These are phyloP conservation scores for Gigaspora rosea DNA, from an alignment of 192 early-diverging fungal genomes.

Conservation along the genomic window DNA sequence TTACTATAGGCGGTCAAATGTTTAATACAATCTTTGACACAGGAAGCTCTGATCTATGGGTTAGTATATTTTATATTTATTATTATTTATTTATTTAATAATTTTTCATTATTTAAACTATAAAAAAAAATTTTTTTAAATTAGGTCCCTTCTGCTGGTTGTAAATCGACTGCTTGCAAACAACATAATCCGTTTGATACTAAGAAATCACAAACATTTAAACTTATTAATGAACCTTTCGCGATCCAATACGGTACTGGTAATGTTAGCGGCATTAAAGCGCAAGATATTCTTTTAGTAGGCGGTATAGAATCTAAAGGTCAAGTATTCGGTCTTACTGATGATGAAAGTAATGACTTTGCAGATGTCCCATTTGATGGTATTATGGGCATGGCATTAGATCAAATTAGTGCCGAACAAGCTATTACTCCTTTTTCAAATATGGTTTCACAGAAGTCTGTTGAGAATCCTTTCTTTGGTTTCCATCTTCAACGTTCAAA, in stretches of 20 bases:
- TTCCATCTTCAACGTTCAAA: slow-evolving; percentile 50
- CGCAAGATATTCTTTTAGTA: slow-evolving; percentile 33
- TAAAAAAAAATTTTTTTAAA: no score
- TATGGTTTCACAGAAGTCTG: slow-evolving; percentile 47
- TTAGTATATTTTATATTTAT: no score
- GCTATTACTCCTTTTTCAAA: slow-evolving; percentile 51
- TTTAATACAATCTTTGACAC: slow-evolving; percentile 62
- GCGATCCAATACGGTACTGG: slow-evolving; percentile 41
- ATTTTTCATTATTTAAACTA: no score
- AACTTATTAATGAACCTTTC: slow-evolving; percentile 21
- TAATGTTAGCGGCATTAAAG: slow-evolving; percentile 37
- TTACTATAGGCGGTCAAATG: slow-evolving; percentile 55
- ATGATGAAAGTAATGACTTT: slow-evolving; percentile 51
- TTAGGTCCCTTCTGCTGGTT: slow-evolving; percentile 31
- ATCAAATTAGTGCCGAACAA: slow-evolving; percentile 30
- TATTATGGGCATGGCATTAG: slow-evolving; percentile 59
- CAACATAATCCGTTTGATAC: slow-evolving; percentile 35
- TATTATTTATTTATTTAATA: no score
- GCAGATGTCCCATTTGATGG: slow-evolving; percentile 53
- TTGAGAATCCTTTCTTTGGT: slow-evolving; percentile 57
- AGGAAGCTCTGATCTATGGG: slow-evolving; percentile 59
- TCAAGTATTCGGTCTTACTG: slow-evolving; percentile 43
- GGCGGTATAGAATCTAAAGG: slow-evolving; percentile 28
- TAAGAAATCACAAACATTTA: slow-evolving; percentile 36
- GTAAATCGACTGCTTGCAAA: slow-evolving; percentile 29